Evolutionary conservation across 139 green algal species (phyloP).

Genomic region (Auxenochlorella pyrenoidosa): DNA sequence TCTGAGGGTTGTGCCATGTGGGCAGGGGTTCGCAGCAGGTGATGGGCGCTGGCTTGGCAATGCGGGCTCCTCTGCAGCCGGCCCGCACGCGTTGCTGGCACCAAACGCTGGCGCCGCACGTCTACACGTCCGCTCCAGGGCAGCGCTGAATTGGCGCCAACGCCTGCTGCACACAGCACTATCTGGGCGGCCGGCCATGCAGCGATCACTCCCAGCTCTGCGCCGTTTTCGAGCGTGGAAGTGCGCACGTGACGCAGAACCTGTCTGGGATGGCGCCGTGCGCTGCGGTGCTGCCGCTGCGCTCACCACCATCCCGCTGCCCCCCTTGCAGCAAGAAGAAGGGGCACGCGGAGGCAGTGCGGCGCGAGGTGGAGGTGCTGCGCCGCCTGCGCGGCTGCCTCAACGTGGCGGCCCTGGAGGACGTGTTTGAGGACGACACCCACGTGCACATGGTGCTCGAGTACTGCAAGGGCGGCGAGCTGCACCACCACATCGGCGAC

Average conservation of each 20-base stretch:
- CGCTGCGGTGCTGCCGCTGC: background rate
- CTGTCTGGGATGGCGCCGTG: too few species aligned
- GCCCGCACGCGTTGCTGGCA: background rate
- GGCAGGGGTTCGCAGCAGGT: background rate
- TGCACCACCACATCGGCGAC: constrained; percentile 75
- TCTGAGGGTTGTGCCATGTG: background rate
- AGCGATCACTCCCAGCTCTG: too few species aligned
- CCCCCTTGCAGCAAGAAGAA: constrained; percentile 55
- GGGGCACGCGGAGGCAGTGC: constrained; percentile 83
- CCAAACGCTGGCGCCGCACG: background rate
- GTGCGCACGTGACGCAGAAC: too few species aligned
- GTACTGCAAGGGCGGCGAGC: constrained; percentile 84
- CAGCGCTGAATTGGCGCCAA: background rate
- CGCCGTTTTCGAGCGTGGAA: too few species aligned
- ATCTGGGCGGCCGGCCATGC: too few species aligned
- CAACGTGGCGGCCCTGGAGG: constrained; percentile 43
- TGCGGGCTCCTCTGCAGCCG: background rate
- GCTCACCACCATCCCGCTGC: background rate
- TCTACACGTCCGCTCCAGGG: background rate
- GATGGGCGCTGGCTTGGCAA: background rate
- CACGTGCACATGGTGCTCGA: constrained; percentile 92
- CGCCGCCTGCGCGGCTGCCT: constrained; percentile 78
- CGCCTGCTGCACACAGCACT: too few species aligned
- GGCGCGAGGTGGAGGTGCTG: constrained; percentile 76
- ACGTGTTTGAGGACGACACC: constrained; percentile 79